Base-by-base conservation (phyloP, 2,329 filamentous ascomycete species). In the Epichloe bromicola region DNA sequence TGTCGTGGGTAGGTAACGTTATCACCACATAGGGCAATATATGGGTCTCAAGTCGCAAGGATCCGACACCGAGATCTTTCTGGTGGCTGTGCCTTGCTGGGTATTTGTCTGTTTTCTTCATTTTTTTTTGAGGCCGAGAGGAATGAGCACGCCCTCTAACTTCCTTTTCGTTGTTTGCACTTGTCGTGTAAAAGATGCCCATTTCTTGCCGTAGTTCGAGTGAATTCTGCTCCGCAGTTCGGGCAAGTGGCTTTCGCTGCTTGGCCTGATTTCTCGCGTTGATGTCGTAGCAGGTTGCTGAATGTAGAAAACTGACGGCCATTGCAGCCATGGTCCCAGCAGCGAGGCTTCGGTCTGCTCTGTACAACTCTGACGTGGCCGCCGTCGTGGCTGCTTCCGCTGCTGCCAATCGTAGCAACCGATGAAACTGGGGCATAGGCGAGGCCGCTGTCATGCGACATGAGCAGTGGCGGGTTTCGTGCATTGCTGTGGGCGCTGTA, bases 301-400 rank as follows among this genome's bases (percentile, higher is more conserved):
- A 96, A 96, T 3, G 91, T 96, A 17, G 88, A 95, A 63, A 97
- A 97, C 62, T 95, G 87, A 33, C 90, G 83, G 19, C 91, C 91
- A 61, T 96, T 95, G 73, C 91, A 97, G 11, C 90, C 91, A 63
- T 97, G 91, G 54, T 96, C 91, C 87, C 88, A 97, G 68, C 91
- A 96, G 65, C 95, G 88, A 44, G 90, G 89, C 70, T 95, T 95
- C n/a, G 88, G 88, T 57, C 86, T 79, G 59, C 81, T 83, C 65
- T 86, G 84, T 17, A 89, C 75, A 15, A 89, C 80, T 53, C 86
- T 76, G 39, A 87, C 81, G 57, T 80, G 71, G 42, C 71, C 64
- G 38, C 67, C 65, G 55, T 72, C 68, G 55, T 70, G 65, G 56
- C 58, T 58, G 57, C 58, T 55, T 56, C 58, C 55, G 40, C 61